Evolutionary conservation across 2,329 filamentous ascomycete genomes (phyloP).

Genomic region (Aspergillus udagawae): DNA sequence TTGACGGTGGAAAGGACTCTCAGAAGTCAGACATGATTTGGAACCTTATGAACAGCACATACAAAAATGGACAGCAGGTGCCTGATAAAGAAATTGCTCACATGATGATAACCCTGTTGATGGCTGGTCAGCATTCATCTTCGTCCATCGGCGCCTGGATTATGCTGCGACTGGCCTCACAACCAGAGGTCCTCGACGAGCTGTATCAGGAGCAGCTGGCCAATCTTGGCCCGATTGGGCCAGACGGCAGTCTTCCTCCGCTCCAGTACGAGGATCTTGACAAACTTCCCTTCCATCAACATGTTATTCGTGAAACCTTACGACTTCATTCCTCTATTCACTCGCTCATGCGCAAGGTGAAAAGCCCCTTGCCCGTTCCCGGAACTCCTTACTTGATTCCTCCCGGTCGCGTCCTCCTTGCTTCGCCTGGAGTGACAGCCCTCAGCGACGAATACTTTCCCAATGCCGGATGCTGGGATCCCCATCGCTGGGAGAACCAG

Average conservation of each 20-base stretch:
- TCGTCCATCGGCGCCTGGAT: constrained; percentile 77
- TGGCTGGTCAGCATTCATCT: constrained; percentile 80
- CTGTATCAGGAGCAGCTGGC: constrained; percentile 64
- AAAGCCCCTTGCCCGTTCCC: constrained; percentile 57
- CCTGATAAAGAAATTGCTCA: constrained; percentile 75
- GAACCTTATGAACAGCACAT: constrained; percentile 71
- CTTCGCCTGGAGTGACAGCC: constrained; percentile 68
- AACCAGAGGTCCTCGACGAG: constrained; percentile 66
- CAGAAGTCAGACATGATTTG: constrained; percentile 65
- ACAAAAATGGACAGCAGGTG: constrained; percentile 67
- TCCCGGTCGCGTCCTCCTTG: constrained; percentile 70
- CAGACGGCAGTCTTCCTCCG: constrained; percentile 46
- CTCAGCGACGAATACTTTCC: constrained; percentile 59
- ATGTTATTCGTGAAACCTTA: constrained; percentile 68
- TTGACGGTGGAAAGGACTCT: constrained; percentile 33
- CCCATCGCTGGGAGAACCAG: constrained; percentile 56
- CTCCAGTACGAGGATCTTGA: constrained; percentile 59
- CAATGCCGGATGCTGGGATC: constrained; percentile 57
- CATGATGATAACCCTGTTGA: constrained; percentile 82
- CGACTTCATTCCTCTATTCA: constrained; percentile 69
- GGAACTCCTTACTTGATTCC: constrained; percentile 67
- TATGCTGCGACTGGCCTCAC: constrained; percentile 66
- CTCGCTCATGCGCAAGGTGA: constrained; percentile 69
- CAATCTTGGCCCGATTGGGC: constrained; percentile 41
- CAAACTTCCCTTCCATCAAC: constrained; percentile 57